Conservation (phyloP, 2,329 filamentous ascomycete genomes). For the Neofusicoccum kwambonambiense region DNA sequence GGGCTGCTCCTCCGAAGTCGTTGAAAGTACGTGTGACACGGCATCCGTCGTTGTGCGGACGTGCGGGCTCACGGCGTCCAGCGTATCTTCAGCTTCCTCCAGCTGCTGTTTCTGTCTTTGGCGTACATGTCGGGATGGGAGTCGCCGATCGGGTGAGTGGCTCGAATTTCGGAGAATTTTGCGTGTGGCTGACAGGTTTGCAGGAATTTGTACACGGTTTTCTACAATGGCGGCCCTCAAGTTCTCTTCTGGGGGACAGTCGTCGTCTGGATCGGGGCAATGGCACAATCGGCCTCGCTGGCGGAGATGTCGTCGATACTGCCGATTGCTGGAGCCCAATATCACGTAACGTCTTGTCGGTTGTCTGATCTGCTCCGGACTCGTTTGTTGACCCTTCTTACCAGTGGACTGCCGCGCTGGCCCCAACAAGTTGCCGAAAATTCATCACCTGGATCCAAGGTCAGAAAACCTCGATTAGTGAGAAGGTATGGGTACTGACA, state of each 20-base stretch:
- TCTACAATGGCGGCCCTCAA: slow-evolving; percentile 36
- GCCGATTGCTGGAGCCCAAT: slow-evolving; percentile 44
- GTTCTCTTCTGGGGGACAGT: slow-evolving; percentile 33
- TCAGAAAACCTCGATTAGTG: background rate
- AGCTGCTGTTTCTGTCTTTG: background rate
- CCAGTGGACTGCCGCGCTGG: slow-evolving; percentile 38
- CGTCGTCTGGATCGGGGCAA: slow-evolving; percentile 30
- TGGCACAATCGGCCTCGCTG: slow-evolving; percentile 35
- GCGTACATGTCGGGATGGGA: background rate
- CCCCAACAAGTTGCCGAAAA: slow-evolving; percentile 27
- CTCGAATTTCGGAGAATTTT: background rate
- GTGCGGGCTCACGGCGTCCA: background rate
- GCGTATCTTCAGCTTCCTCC: slow-evolving; percentile 4
- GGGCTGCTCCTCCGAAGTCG: background rate
- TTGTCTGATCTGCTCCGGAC: too few relatives aligned
- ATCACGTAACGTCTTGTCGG: slow-evolving; percentile 26
- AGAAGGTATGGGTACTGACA: background rate
- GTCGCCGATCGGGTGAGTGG: background rate
- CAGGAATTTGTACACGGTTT: slow-evolving; percentile 22
- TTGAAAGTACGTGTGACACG: background rate
- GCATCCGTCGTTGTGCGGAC: too few relatives aligned
- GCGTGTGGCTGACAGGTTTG: background rate
- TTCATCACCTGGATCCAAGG: slow-evolving; percentile 38
- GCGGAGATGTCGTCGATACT: slow-evolving; percentile 43
- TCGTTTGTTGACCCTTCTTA: background rate